Evolutionary conservation across 129 eudicot genomes (phyloP), one percentile per base, ranked within the genome.

Genomic region (Sambucus nigra): DNA sequence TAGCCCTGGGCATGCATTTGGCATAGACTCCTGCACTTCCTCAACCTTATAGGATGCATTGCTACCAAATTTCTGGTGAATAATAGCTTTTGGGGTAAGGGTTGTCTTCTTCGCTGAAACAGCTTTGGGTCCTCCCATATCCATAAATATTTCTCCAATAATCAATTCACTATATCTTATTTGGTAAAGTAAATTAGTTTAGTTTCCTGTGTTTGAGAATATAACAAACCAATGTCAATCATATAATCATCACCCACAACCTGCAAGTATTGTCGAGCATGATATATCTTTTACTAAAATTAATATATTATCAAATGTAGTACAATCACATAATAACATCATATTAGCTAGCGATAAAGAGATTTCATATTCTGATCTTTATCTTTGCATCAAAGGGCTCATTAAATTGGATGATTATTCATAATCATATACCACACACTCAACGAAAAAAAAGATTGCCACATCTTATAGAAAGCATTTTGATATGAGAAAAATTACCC

Each of bases 1-100:
- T 16, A 86, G 59, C 32, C 96, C 94, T 1, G 94, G 99, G 47
- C 94, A 82, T 57, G 59, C 99, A 70, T 72, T 82, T 57, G 65
- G 57, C 26, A 48, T 13, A 14, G 65, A 31, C 55, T 76, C 84
- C 49, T 70, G 76, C 2, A 85, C 82, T 68, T 86, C 94, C 64
- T 86, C 96, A 5, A 76, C 64, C 57, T 57, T 75, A 19, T 82
- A 92, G 61, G 33, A 45, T 0, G 94, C 99, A 59, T 80, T 82
- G 62, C 58, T 65, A 17, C 96, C 91, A 66, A 73, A 92, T 47
- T 57, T 75, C 31, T 82, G 80, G 74, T 82, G 69, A 59, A 92
- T 86, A 38, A 79, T 66, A 24, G 96, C 91, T 67, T 92, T 92
- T 13, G 96, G 91, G 12, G 94, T 79, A 32, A 68, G 50, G 41